Percentiles rank a stretch among this genome's conserved stretches.
Evolutionary conservation across 2,329 filamentous ascomycete species (phyloP).

Genomic region (Fusarium sp.): DNA sequence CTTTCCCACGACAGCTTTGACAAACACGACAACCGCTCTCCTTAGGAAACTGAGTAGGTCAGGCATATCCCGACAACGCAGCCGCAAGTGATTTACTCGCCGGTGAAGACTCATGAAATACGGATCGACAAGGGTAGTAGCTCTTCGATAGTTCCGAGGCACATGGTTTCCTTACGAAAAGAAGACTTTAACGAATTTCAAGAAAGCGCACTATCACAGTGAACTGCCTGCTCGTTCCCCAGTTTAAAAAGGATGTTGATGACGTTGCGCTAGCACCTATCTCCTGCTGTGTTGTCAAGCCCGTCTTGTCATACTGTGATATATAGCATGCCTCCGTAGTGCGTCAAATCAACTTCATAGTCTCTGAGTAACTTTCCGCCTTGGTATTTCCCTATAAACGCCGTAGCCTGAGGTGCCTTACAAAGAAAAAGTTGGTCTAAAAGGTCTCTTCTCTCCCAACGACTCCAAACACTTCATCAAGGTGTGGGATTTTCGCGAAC

Average conservation of each 20-base stretch:
- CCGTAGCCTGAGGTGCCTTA: conserved; percentile 41
- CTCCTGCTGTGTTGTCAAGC: conserved; percentile 7
- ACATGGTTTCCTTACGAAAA: neutral
- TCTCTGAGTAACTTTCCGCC: conserved; percentile 38
- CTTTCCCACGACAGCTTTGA: neutral
- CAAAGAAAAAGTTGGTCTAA: conserved; percentile 29
- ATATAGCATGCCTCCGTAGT: conserved; percentile 5
- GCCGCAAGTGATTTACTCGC: conserved; percentile 31
- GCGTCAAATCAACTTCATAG: neutral
- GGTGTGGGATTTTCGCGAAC: conserved; percentile 90
- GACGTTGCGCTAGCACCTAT: neutral
- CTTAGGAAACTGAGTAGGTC: conserved; percentile 12
- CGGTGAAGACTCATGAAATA: neutral
- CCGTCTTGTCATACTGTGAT: conserved; percentile 27
- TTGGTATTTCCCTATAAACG: conserved; percentile 47
- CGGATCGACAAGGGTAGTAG: conserved; percentile 1
- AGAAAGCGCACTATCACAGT: conserved; percentile 1
- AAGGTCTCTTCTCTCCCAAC: conserved; percentile 10
- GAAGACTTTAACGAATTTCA: neutral
- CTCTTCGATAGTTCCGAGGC: neutral
- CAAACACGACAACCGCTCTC: neutral
- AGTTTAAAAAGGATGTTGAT: neutral
- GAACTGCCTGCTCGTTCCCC: neutral
- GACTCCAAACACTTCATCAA: conserved; percentile 46
- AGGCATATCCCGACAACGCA: conserved; percentile 31